These are phyloP conservation scores for Tremella fuciformis DNA, from an alignment of 768 basidiomycete species.

Conservation along the genomic window DNA sequence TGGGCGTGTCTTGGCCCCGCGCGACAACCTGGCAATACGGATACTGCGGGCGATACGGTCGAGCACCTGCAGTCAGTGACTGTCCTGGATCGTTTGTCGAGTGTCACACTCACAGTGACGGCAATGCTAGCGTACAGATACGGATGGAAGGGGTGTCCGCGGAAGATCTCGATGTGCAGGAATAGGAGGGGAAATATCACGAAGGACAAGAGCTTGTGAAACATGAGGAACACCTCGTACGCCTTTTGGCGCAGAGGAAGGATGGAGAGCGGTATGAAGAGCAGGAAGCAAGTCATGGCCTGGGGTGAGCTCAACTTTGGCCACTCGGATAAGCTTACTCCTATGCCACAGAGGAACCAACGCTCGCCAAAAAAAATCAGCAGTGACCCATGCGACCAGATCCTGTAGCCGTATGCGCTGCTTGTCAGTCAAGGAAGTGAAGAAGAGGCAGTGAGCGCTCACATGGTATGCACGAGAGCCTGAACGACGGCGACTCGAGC, in stretches of 20 bases:
- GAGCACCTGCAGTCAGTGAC: conserved; percentile 2
- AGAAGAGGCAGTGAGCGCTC: conserved; percentile 1
- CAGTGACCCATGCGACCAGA: conserved; percentile 9
- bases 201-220: conserved; percentile 26
- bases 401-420: conserved; percentile 16
- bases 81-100: too few relatives aligned
- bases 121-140: conserved; percentile 28
- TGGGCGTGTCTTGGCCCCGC: not conserved
- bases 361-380: too few relatives aligned
- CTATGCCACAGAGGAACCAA: too few relatives aligned
- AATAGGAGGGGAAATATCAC: conserved; percentile 16
- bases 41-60: conserved; percentile 24
- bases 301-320: not conserved
- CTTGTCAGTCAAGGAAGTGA: not conserved
- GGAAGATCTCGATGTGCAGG: conserved; percentile 27
- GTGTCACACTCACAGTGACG: conserved; percentile 21
- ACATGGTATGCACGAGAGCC: conserved; percentile 32
- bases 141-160: conserved; percentile 23
- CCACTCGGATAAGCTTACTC: too few relatives aligned
- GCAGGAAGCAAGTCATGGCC: conserved; percentile 24
- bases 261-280: conserved; percentile 31
- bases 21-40: conserved; percentile 19
- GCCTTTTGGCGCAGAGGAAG: conserved; percentile 19
- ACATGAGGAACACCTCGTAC: conserved; percentile 36
- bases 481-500: conserved; percentile 19